A percentile compares a stretch with the other conserved stretches of the same genome.
These are phyloP conservation scores for Eucalyptus lansdowneana DNA, from an alignment of 345 rosid species.

Conservation along the genomic window DNA sequence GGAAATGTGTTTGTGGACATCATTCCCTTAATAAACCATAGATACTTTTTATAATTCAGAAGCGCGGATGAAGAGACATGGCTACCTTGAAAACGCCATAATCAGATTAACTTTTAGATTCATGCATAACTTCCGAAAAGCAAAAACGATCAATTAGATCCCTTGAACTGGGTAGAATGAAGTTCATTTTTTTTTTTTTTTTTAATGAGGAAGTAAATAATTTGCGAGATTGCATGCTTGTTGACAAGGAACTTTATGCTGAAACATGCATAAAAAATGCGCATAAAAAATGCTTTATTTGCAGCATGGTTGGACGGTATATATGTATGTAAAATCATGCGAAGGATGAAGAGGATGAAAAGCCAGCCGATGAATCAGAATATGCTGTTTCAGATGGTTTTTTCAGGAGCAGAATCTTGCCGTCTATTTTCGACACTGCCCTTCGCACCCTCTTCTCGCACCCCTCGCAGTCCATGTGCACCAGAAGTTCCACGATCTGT, in stretches of 20 bases:
- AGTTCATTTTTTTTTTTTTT: background rate
- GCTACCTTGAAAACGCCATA: background rate
- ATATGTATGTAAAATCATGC: background rate
- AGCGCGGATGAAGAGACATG: background rate
- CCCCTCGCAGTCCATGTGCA: slow-evolving; percentile 88
- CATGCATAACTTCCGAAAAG: background rate
- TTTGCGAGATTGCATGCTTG: background rate
- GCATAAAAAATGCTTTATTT: background rate
- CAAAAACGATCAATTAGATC: background rate
- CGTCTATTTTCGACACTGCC: slow-evolving; percentile 62
- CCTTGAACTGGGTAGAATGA: background rate
- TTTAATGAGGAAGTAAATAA: background rate
- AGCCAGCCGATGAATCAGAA: background rate
- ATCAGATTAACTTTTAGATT: background rate
- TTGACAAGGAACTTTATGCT: background rate
- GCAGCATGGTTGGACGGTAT: background rate
- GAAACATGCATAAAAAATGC: background rate
- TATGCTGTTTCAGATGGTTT: background rate
- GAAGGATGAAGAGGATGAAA: background rate
- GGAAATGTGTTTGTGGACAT: background rate
- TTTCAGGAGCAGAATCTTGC: slow-evolving; percentile 10
- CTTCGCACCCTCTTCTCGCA: slow-evolving; percentile 63
- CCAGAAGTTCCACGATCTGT: slow-evolving; percentile 71
- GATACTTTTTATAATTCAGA: background rate
- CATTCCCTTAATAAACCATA: background rate